These are phyloP conservation scores for Leptographium radiaticola DNA, from an alignment of 2,329 filamentous ascomycete genomes.

Conservation along the genomic window DNA sequence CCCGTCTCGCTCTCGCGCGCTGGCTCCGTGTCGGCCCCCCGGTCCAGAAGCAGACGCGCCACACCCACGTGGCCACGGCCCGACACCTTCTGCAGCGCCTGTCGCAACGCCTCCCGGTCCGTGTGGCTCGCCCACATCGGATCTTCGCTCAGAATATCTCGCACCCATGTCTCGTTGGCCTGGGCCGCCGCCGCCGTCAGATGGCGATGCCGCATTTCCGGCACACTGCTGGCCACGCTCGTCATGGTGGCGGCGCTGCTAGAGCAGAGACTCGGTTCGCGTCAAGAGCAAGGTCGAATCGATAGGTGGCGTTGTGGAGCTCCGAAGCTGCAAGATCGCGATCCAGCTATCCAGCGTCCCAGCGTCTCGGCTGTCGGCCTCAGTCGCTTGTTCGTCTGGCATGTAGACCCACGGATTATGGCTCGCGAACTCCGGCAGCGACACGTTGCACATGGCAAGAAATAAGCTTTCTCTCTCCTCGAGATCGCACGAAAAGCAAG, in stretches of 20 bases:
- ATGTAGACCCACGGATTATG: too few species aligned
- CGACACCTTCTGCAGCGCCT: constrained; percentile 23
- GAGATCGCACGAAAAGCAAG: background rate
- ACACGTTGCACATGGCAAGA: background rate
- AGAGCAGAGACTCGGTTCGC: too few species aligned
- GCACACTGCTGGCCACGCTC: constrained; percentile 24
- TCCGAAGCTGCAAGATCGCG: background rate
- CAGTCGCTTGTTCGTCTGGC: too few species aligned
- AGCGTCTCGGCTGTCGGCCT: too few species aligned
- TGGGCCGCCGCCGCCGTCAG: constrained; percentile 23
- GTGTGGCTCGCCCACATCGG: constrained; percentile 19
- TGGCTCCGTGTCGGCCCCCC: constrained; percentile 24
- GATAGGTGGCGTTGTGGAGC: too few species aligned
- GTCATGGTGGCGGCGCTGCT: background rate
- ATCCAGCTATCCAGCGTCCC: too few species aligned
- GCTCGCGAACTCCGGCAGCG: too few species aligned
- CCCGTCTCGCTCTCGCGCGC: constrained; percentile 21
- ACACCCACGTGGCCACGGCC: constrained; percentile 22
- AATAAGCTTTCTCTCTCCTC: background rate
- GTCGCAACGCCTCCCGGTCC: constrained; percentile 24
- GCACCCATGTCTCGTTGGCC: constrained; percentile 23
- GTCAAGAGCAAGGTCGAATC: too few species aligned
- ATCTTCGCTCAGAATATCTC: constrained; percentile 22
- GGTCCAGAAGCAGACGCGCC: constrained; percentile 23
- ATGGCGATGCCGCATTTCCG: constrained; percentile 23